Evolutionary conservation across 305 asterid genomes (phyloP).

Genomic region (Plantago coronopus): DNA sequence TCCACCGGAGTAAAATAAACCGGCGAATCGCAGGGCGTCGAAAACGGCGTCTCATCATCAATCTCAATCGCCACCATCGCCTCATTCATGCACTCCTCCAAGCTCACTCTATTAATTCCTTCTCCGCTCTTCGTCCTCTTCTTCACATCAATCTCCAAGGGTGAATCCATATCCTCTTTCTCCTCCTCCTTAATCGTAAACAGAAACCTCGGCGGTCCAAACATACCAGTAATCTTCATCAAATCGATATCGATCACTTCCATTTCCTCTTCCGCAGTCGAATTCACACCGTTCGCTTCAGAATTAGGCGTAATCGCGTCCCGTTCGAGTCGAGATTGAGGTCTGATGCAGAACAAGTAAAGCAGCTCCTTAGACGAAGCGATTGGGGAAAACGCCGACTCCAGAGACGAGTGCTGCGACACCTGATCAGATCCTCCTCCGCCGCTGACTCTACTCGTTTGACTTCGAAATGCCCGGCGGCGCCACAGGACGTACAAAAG

Average conservation of each 20-base stretch:
- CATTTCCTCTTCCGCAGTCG: constrained; percentile 26
- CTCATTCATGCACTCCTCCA: constrained; percentile 34
- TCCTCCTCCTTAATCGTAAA: constrained; percentile 59
- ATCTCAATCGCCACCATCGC: constrained; percentile 20
- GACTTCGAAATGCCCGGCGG: constrained; percentile 45
- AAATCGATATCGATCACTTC: constrained; percentile 56
- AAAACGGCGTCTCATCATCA: constrained; percentile 37
- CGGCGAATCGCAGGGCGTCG: constrained; percentile 52
- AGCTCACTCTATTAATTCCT: constrained; percentile 24
- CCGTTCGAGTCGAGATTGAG: constrained; percentile 31
- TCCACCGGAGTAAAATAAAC: constrained; percentile 41
- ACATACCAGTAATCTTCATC: constrained; percentile 45
- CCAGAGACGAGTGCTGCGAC: constrained; percentile 29
- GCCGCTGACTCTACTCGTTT: constrained; percentile 6
- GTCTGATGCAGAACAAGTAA: constrained; percentile 38
- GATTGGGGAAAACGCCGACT: constrained; percentile 23
- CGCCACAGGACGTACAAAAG: constrained; percentile 47
- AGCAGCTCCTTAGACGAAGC: constrained; percentile 49
- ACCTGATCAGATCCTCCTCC: constrained; percentile 14
- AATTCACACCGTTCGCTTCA: constrained; percentile 7
- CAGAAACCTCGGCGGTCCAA: constrained; percentile 53
- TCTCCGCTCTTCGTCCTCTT: constrained; percentile 8
- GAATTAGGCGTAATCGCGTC: constrained; percentile 20
- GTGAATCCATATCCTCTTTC: constrained; percentile 37
- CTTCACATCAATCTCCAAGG: constrained; percentile 24